phyloP scores from a whole-genome alignment of 148 eudicot genomes.

The Persicaria tinctoria region DNA sequence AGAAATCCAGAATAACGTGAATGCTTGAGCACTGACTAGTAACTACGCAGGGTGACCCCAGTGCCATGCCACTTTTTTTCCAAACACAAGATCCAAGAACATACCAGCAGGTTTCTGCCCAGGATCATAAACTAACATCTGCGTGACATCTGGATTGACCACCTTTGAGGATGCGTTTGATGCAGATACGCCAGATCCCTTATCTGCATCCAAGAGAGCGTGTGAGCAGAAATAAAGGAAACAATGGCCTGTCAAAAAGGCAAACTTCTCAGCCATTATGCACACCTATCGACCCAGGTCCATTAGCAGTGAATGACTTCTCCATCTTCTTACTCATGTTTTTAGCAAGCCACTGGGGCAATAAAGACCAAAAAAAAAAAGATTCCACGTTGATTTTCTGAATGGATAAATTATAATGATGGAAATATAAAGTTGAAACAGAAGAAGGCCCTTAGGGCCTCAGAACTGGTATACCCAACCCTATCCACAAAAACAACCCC shows the following conservation, averaged over 20 bases:
- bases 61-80: not conserved
- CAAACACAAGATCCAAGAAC: not conserved
- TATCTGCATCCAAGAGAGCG: constrained; percentile 37
- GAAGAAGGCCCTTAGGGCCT: not conserved
- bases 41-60: not conserved
- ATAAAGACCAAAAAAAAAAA: constrained; percentile 12
- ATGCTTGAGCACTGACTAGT: not conserved
- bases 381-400: not conserved
- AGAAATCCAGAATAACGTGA: not conserved
- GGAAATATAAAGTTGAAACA: not conserved
- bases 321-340: constrained; percentile 66
- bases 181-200: constrained; percentile 33
- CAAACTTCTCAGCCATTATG: constrained; percentile 9
- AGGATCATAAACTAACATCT: constrained; percentile 72
- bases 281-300: constrained; percentile 40
- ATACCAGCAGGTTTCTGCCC: constrained; percentile 72
- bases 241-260: constrained; percentile 6
- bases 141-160: constrained; percentile 70
- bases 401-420: not conserved
- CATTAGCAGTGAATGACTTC: constrained; percentile 42
- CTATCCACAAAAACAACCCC: too few relatives aligned
- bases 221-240: not conserved
- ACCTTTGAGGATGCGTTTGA: constrained; percentile 39
- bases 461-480: not conserved
- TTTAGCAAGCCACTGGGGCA: constrained; percentile 69